These are phyloP conservation scores for Termitomyces sp. DNA, from an alignment of 768 basidiomycete genomes.

Conservation along the genomic window DNA sequence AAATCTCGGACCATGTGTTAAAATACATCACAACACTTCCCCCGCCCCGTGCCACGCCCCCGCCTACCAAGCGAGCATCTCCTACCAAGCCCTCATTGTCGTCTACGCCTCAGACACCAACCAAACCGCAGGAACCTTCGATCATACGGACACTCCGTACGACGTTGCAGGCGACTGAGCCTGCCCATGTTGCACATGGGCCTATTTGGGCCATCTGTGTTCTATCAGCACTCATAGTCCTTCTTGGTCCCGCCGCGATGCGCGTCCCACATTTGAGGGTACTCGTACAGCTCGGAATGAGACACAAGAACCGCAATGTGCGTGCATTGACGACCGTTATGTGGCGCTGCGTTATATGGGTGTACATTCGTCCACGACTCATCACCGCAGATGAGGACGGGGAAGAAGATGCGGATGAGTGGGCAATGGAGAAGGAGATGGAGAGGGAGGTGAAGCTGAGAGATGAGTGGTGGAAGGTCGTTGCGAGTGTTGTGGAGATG, in stretches of 20 bases:
- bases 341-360: slow-evolving; percentile 67
- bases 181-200: slow-evolving; percentile 61
- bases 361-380: slow-evolving; percentile 49
- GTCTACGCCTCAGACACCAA: slow-evolving; percentile 4
- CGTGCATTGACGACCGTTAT: slow-evolving; percentile 55
- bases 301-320: slow-evolving; percentile 59
- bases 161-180: slow-evolving; percentile 51
- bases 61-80: slow-evolving; percentile 33
- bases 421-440: slow-evolving; percentile 23
- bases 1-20: slow-evolving; percentile 45
- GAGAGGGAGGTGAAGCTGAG: slow-evolving; percentile 19
- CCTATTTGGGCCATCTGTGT: slow-evolving; percentile 76
- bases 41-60: slow-evolving; percentile 25
- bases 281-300: slow-evolving; percentile 50
- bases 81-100: slow-evolving; percentile 22
- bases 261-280: slow-evolving; percentile 39
- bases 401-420: slow-evolving; percentile 24
- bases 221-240: slow-evolving; percentile 56
- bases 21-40: slow-evolving; percentile 42
- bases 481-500: slow-evolving; percentile 34
- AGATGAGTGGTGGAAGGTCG: slow-evolving; percentile 36
- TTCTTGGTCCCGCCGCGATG: slow-evolving; percentile 56
- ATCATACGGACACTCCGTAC: slow-evolving; percentile 66
- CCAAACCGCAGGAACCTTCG: slow-evolving; percentile 33
- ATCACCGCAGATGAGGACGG: slow-evolving; percentile 27